These are phyloP conservation scores for Schizonepeta tenuifolia DNA, from an alignment of 257 asterid species.

Conservation along the genomic window DNA sequence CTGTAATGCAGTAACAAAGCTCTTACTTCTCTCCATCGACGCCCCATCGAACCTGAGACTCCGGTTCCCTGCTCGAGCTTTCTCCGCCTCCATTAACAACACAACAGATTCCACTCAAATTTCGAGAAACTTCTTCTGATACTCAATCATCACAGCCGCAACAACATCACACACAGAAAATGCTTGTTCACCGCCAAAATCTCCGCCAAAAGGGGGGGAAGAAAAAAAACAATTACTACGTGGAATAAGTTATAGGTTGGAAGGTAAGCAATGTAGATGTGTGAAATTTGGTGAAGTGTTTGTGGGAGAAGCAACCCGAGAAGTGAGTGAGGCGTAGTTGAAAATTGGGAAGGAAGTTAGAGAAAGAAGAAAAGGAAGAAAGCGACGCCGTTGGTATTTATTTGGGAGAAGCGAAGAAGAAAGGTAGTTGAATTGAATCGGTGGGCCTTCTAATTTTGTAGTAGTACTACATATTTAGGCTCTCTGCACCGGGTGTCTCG, in stretches of 20 bases:
- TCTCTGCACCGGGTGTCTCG: no score
- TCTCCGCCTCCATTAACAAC: slow-evolving; percentile 56
- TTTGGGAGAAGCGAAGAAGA: slow-evolving; percentile 29
- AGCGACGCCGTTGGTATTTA: slow-evolving; percentile 59
- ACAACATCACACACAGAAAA: slow-evolving; percentile 10
- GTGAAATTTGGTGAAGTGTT: slow-evolving; percentile 30
- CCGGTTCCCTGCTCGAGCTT: slow-evolving; percentile 40
- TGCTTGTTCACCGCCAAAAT: slow-evolving; percentile 4
- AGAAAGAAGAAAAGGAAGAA: slow-evolving; percentile 37
- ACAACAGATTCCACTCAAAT: slow-evolving; percentile 10
- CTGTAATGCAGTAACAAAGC: slow-evolving; percentile 83
- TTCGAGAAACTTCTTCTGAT: slow-evolving; percentile 6
- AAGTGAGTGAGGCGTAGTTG: slow-evolving; percentile 46
- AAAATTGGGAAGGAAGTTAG: slow-evolving; percentile 36
- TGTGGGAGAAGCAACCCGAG: slow-evolving; percentile 65
- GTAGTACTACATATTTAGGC: no score
- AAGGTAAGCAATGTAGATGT: slow-evolving; percentile 33
- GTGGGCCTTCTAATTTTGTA: slow-evolving; percentile 28
- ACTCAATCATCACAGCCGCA: slow-evolving; percentile 32
- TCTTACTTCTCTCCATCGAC: slow-evolving; percentile 83
- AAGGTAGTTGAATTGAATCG: slow-evolving; percentile 38
- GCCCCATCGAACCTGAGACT: slow-evolving; percentile 65
- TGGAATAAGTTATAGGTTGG: slow-evolving; percentile 34
- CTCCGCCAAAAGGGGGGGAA: slow-evolving; percentile 1
- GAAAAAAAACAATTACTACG: slow-evolving; percentile 16